phyloP scores from a whole-genome alignment of 2,329 filamentous ascomycete species.

The Emergomyces pasteurianus region DNA sequence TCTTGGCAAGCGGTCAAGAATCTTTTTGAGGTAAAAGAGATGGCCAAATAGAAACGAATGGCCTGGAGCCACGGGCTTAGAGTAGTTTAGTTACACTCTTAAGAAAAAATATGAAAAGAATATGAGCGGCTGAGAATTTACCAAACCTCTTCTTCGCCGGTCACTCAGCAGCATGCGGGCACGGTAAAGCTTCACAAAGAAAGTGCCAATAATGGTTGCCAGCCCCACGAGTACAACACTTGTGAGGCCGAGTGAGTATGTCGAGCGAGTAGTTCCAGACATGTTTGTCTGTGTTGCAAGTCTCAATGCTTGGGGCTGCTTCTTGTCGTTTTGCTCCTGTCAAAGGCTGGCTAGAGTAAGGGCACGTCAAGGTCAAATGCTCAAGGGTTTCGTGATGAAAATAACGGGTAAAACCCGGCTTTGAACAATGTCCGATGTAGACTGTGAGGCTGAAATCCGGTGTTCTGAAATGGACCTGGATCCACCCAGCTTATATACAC shows the following conservation, averaged over 20 bases:
- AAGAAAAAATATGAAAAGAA: too few relatives aligned
- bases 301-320: neutral
- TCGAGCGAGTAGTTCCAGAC: neutral
- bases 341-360: neutral
- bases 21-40: constrained; percentile 27
- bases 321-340: neutral
- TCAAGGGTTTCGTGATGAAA: neutral
- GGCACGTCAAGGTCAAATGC: neutral
- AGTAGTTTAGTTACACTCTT: neutral
- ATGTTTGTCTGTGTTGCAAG: neutral
- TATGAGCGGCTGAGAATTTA: neutral
- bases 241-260: neutral
- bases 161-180: neutral
- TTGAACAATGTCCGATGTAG: neutral
- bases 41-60: constrained; percentile 18
- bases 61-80: neutral
- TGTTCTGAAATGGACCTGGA: neutral
- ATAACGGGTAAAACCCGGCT: neutral
- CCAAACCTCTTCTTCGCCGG: neutral
- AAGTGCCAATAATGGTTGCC: neutral
- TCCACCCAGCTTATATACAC: neutral
- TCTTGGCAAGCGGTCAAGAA: constrained; percentile 21
- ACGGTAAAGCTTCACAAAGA: neutral
- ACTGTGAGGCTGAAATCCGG: neutral
- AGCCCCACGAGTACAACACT: neutral